A percentile compares a stretch with the other conserved stretches of the same genome.
Evolutionary conservation across 2,329 filamentous ascomycete species (phyloP).

Genomic region (Aspergillus latus): DNA sequence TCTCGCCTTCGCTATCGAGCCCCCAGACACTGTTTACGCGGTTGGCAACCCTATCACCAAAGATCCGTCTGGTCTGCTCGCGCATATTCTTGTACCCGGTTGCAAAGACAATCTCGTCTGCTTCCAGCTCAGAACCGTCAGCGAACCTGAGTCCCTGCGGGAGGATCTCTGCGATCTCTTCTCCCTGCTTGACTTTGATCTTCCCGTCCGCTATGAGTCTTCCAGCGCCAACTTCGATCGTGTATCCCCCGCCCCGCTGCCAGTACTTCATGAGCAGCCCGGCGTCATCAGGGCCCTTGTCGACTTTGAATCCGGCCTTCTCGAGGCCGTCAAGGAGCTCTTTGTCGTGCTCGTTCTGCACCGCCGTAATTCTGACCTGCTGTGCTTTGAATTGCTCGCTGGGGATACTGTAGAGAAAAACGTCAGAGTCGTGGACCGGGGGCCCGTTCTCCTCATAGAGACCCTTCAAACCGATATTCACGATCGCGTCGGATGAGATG

Average conservation of each 20-base stretch:
- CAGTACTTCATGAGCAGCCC: constrained; percentile 65
- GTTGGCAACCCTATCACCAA: constrained; percentile 63
- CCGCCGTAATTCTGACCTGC: constrained; percentile 49
- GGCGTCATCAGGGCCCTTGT: constrained; percentile 56
- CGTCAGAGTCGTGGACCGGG: constrained; percentile 65
- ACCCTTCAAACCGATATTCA: constrained; percentile 54
- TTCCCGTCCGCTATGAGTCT: constrained; percentile 63
- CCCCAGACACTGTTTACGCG: constrained; percentile 63
- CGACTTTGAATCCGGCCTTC: constrained; percentile 61
- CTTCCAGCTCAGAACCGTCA: constrained; percentile 60
- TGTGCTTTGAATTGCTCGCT: constrained; percentile 60
- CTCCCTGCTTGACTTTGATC: constrained; percentile 64
- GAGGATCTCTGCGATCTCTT: constrained; percentile 57
- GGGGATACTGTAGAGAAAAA: constrained; percentile 60
- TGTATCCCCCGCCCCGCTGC: constrained; percentile 67
- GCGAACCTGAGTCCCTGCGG: constrained; percentile 52
- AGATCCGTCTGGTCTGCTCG: constrained; percentile 59
- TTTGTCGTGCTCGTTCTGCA: constrained; percentile 37
- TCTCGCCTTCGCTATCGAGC: constrained; percentile 56
- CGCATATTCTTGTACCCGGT: constrained; percentile 67
- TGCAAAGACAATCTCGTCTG: constrained; percentile 64
- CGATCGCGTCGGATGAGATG: constrained; percentile 55
- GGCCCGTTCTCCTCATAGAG: constrained; percentile 53
- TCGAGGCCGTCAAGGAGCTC: constrained; percentile 48
- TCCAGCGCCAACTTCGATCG: constrained; percentile 67